Conservation (phyloP, 1,284 basidiomycete species). For the Ceratobasidium sp. region DNA sequence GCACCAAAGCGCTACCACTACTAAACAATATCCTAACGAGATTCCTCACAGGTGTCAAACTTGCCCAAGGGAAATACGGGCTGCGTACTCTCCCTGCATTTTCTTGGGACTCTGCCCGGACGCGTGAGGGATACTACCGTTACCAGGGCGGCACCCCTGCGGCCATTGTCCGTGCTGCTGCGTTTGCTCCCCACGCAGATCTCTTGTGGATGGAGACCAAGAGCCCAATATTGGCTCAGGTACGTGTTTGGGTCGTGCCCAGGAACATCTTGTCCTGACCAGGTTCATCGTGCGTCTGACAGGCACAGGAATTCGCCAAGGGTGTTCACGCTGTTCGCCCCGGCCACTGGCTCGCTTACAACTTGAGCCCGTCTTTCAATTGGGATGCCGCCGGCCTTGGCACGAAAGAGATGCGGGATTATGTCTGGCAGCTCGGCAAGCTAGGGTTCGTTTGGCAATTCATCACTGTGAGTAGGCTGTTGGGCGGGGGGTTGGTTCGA, state of each 20-base stretch:
- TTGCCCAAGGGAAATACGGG: constrained; percentile 70
- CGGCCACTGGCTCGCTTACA: constrained; percentile 94
- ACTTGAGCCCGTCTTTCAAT: constrained; percentile 92
- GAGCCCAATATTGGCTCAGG: constrained; percentile 90
- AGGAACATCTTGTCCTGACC: background rate
- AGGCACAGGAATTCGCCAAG: constrained; percentile 88
- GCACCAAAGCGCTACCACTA: background rate
- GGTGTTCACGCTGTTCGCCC: constrained; percentile 86
- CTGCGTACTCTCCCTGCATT: constrained; percentile 69
- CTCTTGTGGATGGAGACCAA: constrained; percentile 98
- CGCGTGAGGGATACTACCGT: constrained; percentile 95
- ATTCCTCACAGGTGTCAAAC: constrained; percentile 18
- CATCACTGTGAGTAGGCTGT: constrained; percentile 79
- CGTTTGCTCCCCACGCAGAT: constrained; percentile 94
- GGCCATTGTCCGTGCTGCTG: constrained; percentile 91
- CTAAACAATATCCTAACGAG: background rate
- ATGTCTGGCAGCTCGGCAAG: constrained; percentile 93
- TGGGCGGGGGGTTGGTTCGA: background rate
- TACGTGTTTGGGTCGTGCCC: background rate
- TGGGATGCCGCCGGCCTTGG: constrained; percentile 92
- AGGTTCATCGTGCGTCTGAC: background rate
- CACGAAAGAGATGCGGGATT: constrained; percentile 87
- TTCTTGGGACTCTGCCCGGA: constrained; percentile 94
- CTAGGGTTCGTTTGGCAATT: constrained; percentile 98
- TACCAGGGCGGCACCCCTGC: constrained; percentile 97